Percentiles rank a stretch among this genome's conserved stretches.
Conservation (phyloP, 345 rosid species). For the Boechera divaricarpa region DNA sequence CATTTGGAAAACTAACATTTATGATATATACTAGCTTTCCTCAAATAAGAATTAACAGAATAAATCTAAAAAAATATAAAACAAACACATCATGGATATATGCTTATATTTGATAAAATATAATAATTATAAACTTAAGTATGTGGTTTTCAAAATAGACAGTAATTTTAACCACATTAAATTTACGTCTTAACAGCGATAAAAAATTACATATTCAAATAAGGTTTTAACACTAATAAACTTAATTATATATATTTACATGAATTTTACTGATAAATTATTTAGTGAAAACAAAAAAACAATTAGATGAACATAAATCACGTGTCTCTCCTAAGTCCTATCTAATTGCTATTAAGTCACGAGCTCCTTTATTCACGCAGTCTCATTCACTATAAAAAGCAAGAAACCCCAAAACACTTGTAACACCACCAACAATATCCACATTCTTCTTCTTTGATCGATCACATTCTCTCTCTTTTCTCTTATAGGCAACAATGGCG, state of each 20-base stretch:
- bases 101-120: neutral
- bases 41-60: neutral
- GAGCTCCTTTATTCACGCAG: neutral
- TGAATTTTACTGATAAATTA: neutral
- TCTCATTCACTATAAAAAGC: slow-evolving; percentile 14
- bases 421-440: neutral
- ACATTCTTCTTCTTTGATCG: neutral
- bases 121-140: neutral
- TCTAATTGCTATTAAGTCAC: neutral
- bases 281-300: neutral
- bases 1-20: neutral
- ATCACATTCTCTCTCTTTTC: neutral
- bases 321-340: neutral
- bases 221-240: neutral
- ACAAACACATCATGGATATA: neutral
- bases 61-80: neutral
- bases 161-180: neutral
- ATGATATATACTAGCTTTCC: neutral
- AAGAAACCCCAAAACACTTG: slow-evolving; percentile 13
- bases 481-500: slow-evolving; percentile 24
- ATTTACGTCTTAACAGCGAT: too few relatives aligned
- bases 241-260: too few relatives aligned
- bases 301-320: neutral
- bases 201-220: neutral
- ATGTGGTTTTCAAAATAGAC: neutral